Base-by-base conservation (phyloP, 305 asterid species). In the Solanum chacoense region DNA sequence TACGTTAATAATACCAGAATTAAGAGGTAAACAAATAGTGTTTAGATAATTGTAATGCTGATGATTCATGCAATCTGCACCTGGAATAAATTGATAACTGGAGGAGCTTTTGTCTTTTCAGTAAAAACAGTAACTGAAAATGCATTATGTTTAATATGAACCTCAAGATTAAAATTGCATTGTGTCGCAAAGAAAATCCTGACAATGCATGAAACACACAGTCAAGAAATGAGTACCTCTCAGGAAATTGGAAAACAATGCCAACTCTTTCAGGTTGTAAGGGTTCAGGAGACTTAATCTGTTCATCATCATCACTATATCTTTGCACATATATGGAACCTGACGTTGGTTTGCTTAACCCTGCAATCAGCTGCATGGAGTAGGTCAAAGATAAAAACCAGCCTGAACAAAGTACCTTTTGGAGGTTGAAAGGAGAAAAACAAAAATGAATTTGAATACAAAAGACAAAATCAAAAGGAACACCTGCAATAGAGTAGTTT, bases 181-280 rank as follows among this genome's bases (percentile, higher is more conserved):
- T 31, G 40, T 10, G 28, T 50, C 73, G 14, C 73, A 50, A 83
- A 50, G 73, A 83, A 50, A 2, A 83, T 31, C 20, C 42, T 83
- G 42, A 83, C 73, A 83, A 12, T 5, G 42, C 87, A 45, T 42
- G 42, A 20, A 83, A 31, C 42, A 18, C 73, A 38, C 42, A 29
- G 11, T 16, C 87, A 87, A 78, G 89, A 90, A 89, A 89, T 87
- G 84, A 88, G 84, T 91, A 97, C 98, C 99, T 97, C 93, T 95
- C 99, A 40, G 99, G 99, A 90, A 97, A 95, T 91, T 96, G 99
- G 92, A 96, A 95, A 91, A 97, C 99, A 85, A 97, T 94, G 88
- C 99, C 99, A 91, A 97, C 98, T 93, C 91, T 95, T 91, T 91
- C 93, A 7, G 96, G 94, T 63, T 91, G 90, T 90, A 97, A 91